Evolutionary conservation across 768 basidiomycete genomes (phyloP).

Genomic region (Lanmaoa rubissima): DNA sequence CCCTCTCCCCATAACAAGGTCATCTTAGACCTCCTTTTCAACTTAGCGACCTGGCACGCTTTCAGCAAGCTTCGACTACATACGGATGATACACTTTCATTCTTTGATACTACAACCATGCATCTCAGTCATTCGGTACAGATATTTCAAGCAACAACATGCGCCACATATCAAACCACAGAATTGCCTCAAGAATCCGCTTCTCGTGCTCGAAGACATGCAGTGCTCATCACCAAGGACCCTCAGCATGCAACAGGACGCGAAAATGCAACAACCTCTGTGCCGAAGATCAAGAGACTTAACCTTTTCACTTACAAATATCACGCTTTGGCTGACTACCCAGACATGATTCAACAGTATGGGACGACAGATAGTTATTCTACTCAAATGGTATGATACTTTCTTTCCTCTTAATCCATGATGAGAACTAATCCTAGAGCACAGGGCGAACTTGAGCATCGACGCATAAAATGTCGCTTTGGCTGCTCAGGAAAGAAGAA

Average conservation of each 20-base stretch:
- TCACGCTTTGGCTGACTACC: constrained; percentile 17
- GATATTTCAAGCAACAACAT: not conserved
- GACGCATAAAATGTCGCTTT: constrained; percentile 35
- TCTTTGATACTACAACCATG: not conserved
- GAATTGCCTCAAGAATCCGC: not conserved
- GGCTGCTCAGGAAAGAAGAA: not conserved
- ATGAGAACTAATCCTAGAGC: not conserved
- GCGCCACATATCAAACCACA: not conserved
- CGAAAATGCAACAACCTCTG: not conserved
- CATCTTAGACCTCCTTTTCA: too few species aligned
- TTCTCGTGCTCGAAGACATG: not conserved
- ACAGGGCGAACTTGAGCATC: constrained; percentile 40
- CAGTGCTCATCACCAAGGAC: not conserved
- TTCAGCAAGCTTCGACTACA: not conserved
- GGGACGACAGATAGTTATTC: constrained; percentile 39
- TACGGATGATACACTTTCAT: not conserved
- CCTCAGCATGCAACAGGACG: not conserved
- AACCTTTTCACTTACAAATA: constrained; percentile 17
- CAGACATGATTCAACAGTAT: constrained; percentile 6
- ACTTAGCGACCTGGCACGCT: not conserved
- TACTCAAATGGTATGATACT: constrained; percentile 21
- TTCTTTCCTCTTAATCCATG: not conserved
- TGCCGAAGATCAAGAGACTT: constrained; percentile 4
- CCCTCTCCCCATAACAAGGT: too few species aligned
- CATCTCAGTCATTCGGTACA: not conserved